phyloP scores from a whole-genome alignment of 169 alveolate genomes.

The Plasmodium yoelii region DNA sequence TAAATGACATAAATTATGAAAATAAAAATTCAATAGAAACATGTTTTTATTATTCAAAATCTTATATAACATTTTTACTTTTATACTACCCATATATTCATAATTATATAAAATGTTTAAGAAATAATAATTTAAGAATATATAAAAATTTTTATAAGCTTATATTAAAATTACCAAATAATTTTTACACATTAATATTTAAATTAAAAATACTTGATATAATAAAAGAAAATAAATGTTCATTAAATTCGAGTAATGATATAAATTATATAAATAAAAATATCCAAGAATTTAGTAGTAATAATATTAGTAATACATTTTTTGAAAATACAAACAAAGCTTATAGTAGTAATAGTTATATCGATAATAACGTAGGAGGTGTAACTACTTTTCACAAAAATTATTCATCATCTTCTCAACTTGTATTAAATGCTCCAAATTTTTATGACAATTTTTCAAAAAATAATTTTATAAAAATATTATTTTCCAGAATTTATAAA shows the following conservation, averaged over 20 bases:
- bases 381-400: background rate
- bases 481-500: constrained; percentile 69
- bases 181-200: constrained; percentile 35
- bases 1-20: constrained; percentile 56
- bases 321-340: background rate
- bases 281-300: background rate
- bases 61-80: constrained; percentile 51
- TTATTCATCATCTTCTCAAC: background rate
- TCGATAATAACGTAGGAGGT: background rate
- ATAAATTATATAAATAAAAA: background rate
- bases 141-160: constrained; percentile 50
- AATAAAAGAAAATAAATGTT: constrained; percentile 10
- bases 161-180: constrained; percentile 49
- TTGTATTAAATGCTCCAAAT: constrained; percentile 5
- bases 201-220: constrained; percentile 27
- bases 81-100: constrained; percentile 63
- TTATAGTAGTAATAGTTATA: no score
- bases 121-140: constrained; percentile 49
- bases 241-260: constrained; percentile 4
- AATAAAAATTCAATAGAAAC: constrained; percentile 41
- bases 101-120: constrained; percentile 29
- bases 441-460: constrained; percentile 39
- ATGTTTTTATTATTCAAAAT: constrained; percentile 68
- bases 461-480: constrained; percentile 39
- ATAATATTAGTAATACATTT: background rate